Base-by-base conservation (phyloP, 495 filamentous ascomycete species). In the Penicillium cosmopolitanum region DNA sequence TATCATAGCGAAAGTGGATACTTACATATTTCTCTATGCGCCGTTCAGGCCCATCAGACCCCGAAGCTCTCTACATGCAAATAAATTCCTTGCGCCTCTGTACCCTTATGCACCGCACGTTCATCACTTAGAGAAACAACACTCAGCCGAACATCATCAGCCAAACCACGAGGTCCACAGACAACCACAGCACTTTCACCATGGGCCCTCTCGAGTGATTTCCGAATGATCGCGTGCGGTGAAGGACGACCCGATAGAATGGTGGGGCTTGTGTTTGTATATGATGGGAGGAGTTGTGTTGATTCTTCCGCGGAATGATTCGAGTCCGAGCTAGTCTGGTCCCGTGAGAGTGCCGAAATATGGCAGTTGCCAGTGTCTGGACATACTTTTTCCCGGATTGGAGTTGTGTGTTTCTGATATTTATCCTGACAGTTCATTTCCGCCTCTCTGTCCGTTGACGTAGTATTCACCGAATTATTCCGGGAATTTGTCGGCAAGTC, bases 91-190 rank as follows among this genome's bases (percentile, higher is more conserved):
- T 60, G 44, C 8, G 58, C 58, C 4, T 44, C 58, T 11, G 58
- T 60, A 3, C 58, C 58, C 33, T 60, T 60, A 51, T 51, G 12
- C 15, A 47, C 50, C 1, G 44, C 58, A 11, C 58, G 51, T n/a
- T 60, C 40, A 5, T 60, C 58, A 36, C 58, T 60, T 4, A 55
- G 35, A 50, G 34, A 51, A 8, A 47, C 58, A 19, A 60, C 58
- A 1, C 35, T 55, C 16, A 44, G 50, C 28, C 58, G 25, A 12
- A 60, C 58, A 46, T 36, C 31, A 36, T 47, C 51, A 12, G 43
- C 58, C 33, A 60, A 23, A 55, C 52, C 51, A 19, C 33, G 21
- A 15, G 53, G 51, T 3, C 58, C 53, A 56, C 57, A 60, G 15
- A 60, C 57, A 11, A 33, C 51, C 16, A 60, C 50, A 18, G 35